Base-by-base conservation (phyloP, 2,329 filamentous ascomycete species). In the Ascochyta fabae region DNA sequence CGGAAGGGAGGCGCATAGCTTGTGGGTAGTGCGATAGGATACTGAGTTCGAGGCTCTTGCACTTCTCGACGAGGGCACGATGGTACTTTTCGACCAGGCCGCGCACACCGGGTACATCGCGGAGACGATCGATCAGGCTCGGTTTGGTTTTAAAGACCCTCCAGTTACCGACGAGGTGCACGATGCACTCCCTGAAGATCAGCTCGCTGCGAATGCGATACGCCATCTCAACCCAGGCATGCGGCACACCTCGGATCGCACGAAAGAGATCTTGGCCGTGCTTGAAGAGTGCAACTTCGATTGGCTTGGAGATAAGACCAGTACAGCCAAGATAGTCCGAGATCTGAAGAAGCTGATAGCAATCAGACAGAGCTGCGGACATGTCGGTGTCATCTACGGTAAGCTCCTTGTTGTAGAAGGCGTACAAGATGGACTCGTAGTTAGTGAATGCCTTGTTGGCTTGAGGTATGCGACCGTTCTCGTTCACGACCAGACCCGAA, bases 231-330 rank as follows among this genome's bases (percentile, higher is more conserved):
- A 79, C 69, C 83, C 82, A 85, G 0, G 62, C 67, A 13, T 74
- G 59, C 0, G 83, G 80, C 29, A 74, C 73, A 19, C 60, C 56
- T 10, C 78, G 65, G 55, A 85, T 80, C 6, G 77, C 72, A 13
- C 69, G 72, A 66, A 77, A 81, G 7, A 84, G 72, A 6, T 69
- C 62, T 56, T 82, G 79, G 19, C 79, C 79, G 31, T 79, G 76
- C 45, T 77, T 76, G 49, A 82, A 67, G 3, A 84, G 75, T 1
- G 78, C 77, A 33, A 79, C 75, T 53, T 83, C 80, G 55, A 84
- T 76, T 4, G 76, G 68, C 24, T 78, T 76, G 43, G 75, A 73
- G 56, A 85, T 71, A 43, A 77, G 61, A 13, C 69, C 64, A 15
- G 77, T 72, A 35, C 79, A 78, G 15, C 76, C 71, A 4, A 84